Evolutionary conservation across 163 green algal genomes (phyloP).

Genomic region (Scenedesmus sp.): DNA sequence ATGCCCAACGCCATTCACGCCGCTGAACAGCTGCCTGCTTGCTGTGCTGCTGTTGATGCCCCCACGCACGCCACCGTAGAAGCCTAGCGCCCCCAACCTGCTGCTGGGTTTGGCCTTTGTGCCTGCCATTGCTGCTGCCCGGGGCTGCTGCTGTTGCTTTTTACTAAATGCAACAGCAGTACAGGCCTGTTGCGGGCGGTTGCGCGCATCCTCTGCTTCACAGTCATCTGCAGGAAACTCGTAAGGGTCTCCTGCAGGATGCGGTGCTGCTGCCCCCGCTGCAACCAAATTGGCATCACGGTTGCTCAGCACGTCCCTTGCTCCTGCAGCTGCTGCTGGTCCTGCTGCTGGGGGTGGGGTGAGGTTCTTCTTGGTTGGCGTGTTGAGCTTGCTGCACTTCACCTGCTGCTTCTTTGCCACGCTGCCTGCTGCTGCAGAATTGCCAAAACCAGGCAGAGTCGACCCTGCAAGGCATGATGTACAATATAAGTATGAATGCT

Average conservation of each 20-base stretch:
- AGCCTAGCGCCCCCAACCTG: not conserved
- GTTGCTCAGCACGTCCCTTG: not conserved
- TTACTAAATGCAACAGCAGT: not conserved
- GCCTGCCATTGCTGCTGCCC: not conserved
- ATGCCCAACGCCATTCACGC: not conserved
- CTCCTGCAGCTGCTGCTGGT: not conserved
- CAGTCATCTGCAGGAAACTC: constrained; percentile 38
- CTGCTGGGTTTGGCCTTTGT: not conserved
- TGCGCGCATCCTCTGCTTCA: not conserved
- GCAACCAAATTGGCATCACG: not conserved
- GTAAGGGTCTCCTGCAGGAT: constrained; percentile 20
- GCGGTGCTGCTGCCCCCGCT: not conserved
- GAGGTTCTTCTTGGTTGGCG: constrained; percentile 31
- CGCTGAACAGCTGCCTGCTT: not conserved
- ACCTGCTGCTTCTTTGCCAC: not conserved
- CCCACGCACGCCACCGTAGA: not conserved
- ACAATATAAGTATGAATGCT: not conserved
- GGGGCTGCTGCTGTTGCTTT: not conserved
- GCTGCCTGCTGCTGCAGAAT: not conserved
- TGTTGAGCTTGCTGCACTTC: constrained; percentile 39
- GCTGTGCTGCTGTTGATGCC: not conserved
- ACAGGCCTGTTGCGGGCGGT: not conserved
- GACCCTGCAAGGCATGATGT: constrained; percentile 18
- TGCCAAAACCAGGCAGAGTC: constrained; percentile 14
- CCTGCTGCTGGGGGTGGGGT: not conserved